phyloP scores from a whole-genome alignment of 2,329 filamentous ascomycete species.

The Talaromyces sp. region DNA sequence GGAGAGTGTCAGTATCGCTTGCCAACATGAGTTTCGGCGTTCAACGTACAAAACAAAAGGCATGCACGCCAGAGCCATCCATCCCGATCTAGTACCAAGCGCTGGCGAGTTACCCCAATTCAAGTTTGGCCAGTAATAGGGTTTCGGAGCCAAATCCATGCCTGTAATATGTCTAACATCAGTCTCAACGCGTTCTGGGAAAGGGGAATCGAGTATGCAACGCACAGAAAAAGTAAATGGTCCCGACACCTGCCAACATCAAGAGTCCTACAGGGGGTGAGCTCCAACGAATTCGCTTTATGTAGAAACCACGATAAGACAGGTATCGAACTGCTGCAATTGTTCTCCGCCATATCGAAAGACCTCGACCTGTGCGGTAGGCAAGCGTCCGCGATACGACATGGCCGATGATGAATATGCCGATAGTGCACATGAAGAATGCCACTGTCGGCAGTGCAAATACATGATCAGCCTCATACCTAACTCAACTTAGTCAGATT shows the following conservation, averaged over 20 bases:
- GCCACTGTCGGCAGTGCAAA: conserved; percentile 46
- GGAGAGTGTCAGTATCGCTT: background rate
- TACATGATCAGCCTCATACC: conserved; percentile 47
- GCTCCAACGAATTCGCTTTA: conserved; percentile 28
- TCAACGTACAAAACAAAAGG: conserved; percentile 42
- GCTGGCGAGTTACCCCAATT: conserved; percentile 47
- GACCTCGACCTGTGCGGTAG: conserved; percentile 19
- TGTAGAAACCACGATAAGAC: conserved; percentile 19
- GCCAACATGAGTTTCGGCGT: background rate
- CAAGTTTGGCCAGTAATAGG: conserved; percentile 51
- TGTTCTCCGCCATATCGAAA: conserved; percentile 20
- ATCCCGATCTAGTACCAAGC: conserved; percentile 47
- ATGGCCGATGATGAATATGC: conserved; percentile 43
- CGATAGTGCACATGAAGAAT: conserved; percentile 46
- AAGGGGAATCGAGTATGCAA: background rate
- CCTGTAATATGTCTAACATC: conserved; percentile 18
- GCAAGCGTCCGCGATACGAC: conserved; percentile 24
- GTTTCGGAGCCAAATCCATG: conserved; percentile 43
- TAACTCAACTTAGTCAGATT: too few relatives aligned
- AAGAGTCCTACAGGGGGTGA: conserved; percentile 42
- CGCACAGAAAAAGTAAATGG: conserved; percentile 39
- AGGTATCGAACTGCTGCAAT: conserved; percentile 34
- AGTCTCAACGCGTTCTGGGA: background rate
- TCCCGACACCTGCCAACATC: conserved; percentile 36
- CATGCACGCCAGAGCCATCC: conserved; percentile 46